These are phyloP conservation scores for Lactarius sp. DNA, from an alignment of 768 basidiomycete genomes.

Conservation along the genomic window DNA sequence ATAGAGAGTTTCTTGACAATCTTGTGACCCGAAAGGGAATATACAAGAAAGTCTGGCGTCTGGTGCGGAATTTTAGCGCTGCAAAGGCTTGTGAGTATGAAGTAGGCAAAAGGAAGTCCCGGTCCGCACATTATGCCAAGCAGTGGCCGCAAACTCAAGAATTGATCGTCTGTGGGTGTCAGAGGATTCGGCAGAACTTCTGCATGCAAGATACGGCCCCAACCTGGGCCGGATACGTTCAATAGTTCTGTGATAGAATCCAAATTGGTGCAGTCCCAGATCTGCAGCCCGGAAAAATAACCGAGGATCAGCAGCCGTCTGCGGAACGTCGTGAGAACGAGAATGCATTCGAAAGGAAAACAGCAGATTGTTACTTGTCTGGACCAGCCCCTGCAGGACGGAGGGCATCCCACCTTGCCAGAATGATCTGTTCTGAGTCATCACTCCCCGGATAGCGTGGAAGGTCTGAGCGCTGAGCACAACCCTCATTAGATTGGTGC, in stretches of 20 bases:
- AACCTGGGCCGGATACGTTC: conserved; percentile 40
- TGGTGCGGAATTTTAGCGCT: conserved; percentile 27
- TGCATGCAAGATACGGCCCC: conserved; percentile 37
- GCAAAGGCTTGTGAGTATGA: neutral
- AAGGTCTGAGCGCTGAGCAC: conserved; percentile 15
- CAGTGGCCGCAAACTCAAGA: conserved; percentile 33
- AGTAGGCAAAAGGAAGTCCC: conserved; percentile 3
- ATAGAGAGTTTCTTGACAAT: conserved; percentile 46
- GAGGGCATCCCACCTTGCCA: conserved; percentile 44
- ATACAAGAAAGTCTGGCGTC: conserved; percentile 36
- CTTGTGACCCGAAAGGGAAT: conserved; percentile 46
- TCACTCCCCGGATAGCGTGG: conserved; percentile 31
- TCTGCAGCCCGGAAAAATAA: conserved; percentile 48
- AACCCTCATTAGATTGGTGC: conserved; percentile 9
- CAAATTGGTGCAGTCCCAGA: conserved; percentile 59
- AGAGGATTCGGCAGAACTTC: conserved; percentile 38
- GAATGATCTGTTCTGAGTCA: conserved; percentile 37
- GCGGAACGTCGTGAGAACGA: conserved; percentile 1
- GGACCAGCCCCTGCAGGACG: conserved; percentile 15
- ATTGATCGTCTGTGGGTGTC: conserved; percentile 29
- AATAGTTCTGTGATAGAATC: conserved; percentile 49
- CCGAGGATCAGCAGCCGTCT: conserved; percentile 50
- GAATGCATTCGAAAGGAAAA: conserved; percentile 1
- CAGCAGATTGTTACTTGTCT: conserved; percentile 21
- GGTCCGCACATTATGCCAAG: conserved; percentile 35